Base-by-base conservation (phyloP, 768 basidiomycete species). In the Tephrocybe sp. region DNA sequence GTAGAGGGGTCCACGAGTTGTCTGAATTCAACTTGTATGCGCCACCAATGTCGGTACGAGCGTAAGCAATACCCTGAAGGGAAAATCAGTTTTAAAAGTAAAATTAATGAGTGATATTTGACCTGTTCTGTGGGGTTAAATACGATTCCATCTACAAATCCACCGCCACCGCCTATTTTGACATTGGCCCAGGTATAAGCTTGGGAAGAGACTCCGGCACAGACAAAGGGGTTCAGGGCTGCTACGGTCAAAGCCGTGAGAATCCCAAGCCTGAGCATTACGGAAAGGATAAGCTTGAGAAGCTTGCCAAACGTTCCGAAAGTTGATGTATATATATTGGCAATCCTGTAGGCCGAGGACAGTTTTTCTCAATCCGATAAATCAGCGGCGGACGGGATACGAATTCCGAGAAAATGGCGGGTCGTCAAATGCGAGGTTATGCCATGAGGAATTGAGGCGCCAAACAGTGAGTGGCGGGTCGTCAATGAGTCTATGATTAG, bases 1-100 rank as follows among this genome's bases (percentile, higher is more conserved):
- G 68, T 18, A 85, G 65, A 32, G 83, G 82, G 0, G 79, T 80
- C 84, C 84, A 85, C 2, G 79, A 66, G 44, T 81, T 77, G 56
- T 83, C 78, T 1, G 79, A 32, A 59, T 85, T 84, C 59, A 86
- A 64, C 57, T 72, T 80, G 64, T 85, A 84, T 18, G 79, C 82
- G 22, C 82, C 83, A 46, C 83, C 83, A 30, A 86, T 83, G 62
- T 85, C 84, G 8, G 83, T 84, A 19, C 84, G 78, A n/a, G 79
- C 82, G 61, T 80, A 85, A 2, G 78, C 82, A 9, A 84, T 63
- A 26, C 82, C 83, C 73, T 80, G 42, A 4, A 31, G 16, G 36
- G n/a, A 42, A 26, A 21, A 8, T 31, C 15, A 18, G 16, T 35
- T 16, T 40, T 11, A 12, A 16, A 21, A 19, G 31, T 12, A 16